Base-by-base conservation (phyloP, 805 yeast species). In the Candida xyloterini region DNA sequence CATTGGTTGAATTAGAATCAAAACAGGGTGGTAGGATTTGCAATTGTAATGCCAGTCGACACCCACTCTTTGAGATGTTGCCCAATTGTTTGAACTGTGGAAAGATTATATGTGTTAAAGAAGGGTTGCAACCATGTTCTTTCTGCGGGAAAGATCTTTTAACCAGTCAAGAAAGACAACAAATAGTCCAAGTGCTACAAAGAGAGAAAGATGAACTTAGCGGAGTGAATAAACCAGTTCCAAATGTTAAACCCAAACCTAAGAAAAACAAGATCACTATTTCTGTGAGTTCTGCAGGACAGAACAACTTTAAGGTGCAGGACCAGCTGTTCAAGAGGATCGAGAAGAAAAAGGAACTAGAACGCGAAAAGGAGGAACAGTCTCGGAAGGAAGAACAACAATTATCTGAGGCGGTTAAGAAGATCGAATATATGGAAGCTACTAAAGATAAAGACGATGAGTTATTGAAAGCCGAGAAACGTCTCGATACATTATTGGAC, bases 11-110 rank as follows among this genome's bases (percentile, higher is more conserved):
- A 27, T 47, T 77, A 27, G 81, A 77, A 47, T 48, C 68, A 1
- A 33, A 27, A 18, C 26, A 33, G 10, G 32, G 36, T 7, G 44
- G 23, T 20, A 44, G 52, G 38, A 56, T 44, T 4, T 90, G 98
- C 57, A 76, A 82, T 46, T 90, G 98, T 56, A 85, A 82, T 79
- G 97, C 91, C 1, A 76, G 84, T 0, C 68, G 84, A 44, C 99
- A 93, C 56, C 95, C 96, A 3, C 64, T 93, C 22, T 84, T 88
- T 47, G 95, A 86, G 41, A 74, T 84, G 47, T 93, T 95, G 2
- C 98, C 99, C 1, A 93, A 93, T 58, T 93, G 99, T 54, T 63
- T 93, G 28, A 80, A 84, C 44, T 93, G 99, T 60, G 99, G 99
- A 9, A 86, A 89, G 60, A 86, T 93, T 29, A 86, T 93, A 2